Percentiles rank a stretch among this genome's conserved stretches.
phyloP scores from a whole-genome alignment of 75 land plant species.

The Pinus tabuliformis region DNA sequence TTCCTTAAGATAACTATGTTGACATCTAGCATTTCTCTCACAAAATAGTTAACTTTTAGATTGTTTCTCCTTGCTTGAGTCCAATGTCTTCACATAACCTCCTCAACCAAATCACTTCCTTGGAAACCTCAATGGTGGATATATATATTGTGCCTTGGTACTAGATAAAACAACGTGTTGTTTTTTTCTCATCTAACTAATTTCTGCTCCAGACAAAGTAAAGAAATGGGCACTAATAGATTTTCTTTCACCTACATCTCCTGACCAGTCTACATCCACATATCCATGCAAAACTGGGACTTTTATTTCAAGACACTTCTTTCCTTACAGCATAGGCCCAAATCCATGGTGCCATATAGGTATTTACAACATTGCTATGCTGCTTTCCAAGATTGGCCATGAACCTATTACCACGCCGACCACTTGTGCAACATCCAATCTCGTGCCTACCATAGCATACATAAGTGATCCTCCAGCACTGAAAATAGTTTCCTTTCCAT shows the following conservation, averaged over 20 bases:
- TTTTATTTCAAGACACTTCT: background rate
- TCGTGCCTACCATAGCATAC: slow-evolving; percentile 14
- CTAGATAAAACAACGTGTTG: background rate
- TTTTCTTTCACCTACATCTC: background rate
- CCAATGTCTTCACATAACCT: background rate
- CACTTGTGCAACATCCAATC: slow-evolving; percentile 7
- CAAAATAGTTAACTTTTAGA: background rate
- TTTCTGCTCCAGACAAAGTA: no score
- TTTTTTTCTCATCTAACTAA: background rate
- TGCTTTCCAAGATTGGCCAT: background rate
- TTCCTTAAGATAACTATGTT: background rate
- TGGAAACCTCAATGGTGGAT: background rate
- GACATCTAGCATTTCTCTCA: background rate
- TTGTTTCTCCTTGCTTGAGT: background rate
- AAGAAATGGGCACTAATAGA: background rate
- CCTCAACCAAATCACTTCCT: background rate
- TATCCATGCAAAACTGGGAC: no score
- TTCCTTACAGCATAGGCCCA: background rate
- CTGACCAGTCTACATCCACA: no score
- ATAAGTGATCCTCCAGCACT: slow-evolving; percentile 11
- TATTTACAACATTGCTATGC: background rate
- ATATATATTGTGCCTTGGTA: background rate
- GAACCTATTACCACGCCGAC: slow-evolving; percentile 8
- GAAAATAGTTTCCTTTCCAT: slow-evolving; percentile 10
- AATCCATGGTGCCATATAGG: background rate